Evolutionary conservation across 331 rosid genomes (phyloP).

Genomic region (Pyracantha coccinea): DNA sequence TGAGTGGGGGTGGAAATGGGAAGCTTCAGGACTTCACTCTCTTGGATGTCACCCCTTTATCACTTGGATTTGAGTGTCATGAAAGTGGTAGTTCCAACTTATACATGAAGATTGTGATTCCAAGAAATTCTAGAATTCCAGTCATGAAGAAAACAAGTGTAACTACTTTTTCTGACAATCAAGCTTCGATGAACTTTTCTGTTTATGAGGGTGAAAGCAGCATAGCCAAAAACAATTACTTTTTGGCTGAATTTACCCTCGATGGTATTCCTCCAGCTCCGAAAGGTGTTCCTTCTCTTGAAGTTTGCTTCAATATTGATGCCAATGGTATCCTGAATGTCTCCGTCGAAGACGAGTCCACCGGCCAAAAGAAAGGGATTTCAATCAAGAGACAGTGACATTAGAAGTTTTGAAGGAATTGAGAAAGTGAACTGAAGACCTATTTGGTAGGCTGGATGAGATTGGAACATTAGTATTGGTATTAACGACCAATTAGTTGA

Average conservation of each 20-base stretch:
- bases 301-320: background rate
- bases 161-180: background rate
- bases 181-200: rapidly evolving
- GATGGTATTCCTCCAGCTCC: background rate
- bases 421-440: background rate
- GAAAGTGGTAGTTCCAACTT: background rate
- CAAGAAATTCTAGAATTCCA: background rate
- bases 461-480: background rate
- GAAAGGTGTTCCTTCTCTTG: background rate
- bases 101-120: background rate
- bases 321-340: background rate
- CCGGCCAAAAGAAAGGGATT: background rate
- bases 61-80: background rate
- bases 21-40: background rate
- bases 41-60: background rate
- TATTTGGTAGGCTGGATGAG: background rate
- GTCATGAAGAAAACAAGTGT: background rate
- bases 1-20: background rate
- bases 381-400: background rate
- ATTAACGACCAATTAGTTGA: background rate
- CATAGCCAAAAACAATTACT: background rate
- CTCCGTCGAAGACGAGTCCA: background rate
- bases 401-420: slow-evolving; percentile 20
- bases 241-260: background rate
- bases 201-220: background rate